Base-by-base conservation (phyloP, 257 asterid genomes). In the Phtheirospermum japonicum region DNA sequence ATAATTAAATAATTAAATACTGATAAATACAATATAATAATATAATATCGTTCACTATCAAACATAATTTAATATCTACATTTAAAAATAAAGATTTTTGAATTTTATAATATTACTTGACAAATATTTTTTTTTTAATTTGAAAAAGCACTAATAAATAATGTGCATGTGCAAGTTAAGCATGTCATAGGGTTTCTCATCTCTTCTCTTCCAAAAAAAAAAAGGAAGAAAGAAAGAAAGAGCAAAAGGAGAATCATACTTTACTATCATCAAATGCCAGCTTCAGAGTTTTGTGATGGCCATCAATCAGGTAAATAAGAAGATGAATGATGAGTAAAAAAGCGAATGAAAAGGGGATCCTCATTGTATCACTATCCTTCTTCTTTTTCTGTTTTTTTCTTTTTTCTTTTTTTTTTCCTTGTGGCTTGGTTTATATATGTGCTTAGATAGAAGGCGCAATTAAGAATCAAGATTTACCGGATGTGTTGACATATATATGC, bases 211-310 rank as follows among this genome's bases (percentile, higher is more conserved):
- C 2, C 9, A 30, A 5, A 4, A 4, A 23, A 3, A 40, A 2
- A 34, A 9, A 26, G 7, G 4, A n/a, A 42, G 9, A 4, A n/a
- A 52, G 1, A 20, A 5, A 13, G 12, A 26, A 34, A 9, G 7
- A 1, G 9, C 4, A 6, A 46, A 5, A 7, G 7, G 0, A 33
- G 8, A 53, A 39, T 16, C 33, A 6, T 67, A 70, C 75, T 30
- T 67, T 63, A 53, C 36, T 63, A 32, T 67, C 20, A 26, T 64
- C 76, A 23, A 19, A 28, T 16, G 67, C 61, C 12, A 63, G 66
- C 33, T 57, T 57, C 18, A 51, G 23, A 53, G 62, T 59, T 34
- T 18, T 26, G 7, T 26, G 58, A 13, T 65, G 70, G 16, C 30
- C 62, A 48, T 51, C 31, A 33, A 51, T 42, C 26, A 69, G 42